These are phyloP conservation scores for Lolium perenne DNA, from an alignment of 176 grass and related monocot species.

Conservation along the genomic window DNA sequence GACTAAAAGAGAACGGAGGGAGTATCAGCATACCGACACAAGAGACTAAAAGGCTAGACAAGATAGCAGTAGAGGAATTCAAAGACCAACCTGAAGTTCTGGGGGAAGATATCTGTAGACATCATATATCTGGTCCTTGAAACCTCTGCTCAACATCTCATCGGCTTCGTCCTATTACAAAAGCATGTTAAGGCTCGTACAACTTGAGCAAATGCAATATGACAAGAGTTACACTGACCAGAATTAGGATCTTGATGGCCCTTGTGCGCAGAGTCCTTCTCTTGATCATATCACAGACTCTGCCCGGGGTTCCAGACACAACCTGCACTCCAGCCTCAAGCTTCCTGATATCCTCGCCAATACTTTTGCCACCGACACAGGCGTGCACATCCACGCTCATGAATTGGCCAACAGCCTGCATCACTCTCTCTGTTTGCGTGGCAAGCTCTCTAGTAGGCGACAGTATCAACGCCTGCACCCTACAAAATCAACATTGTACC, in stretches of 20 bases:
- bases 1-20: too few relatives aligned
- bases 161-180: conserved; percentile 85
- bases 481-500: conserved; percentile 32
- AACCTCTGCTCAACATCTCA: conserved; percentile 96
- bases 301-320: conserved; percentile 87
- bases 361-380: conserved; percentile 86
- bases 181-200: neutral
- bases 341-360: conserved; percentile 88
- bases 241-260: conserved; percentile 81
- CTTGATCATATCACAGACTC: conserved; percentile 92
- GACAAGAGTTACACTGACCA: conserved; percentile 49
- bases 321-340: conserved; percentile 83
- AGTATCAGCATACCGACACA: neutral
- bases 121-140: conserved; percentile 99
- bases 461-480: conserved; percentile 86
- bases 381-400: conserved; percentile 82
- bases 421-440: conserved; percentile 84
- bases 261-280: conserved; percentile 86
- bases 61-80: neutral
- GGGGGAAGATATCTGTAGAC: conserved; percentile 94
- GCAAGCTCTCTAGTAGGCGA: conserved; percentile 96
- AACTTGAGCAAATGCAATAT: neutral
- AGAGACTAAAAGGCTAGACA: neutral
- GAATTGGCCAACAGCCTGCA: conserved; percentile 72
- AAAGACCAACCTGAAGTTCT: conserved; percentile 73